Conservation (phyloP, 257 asterid species). For the Nicotiana undulata region DNA sequence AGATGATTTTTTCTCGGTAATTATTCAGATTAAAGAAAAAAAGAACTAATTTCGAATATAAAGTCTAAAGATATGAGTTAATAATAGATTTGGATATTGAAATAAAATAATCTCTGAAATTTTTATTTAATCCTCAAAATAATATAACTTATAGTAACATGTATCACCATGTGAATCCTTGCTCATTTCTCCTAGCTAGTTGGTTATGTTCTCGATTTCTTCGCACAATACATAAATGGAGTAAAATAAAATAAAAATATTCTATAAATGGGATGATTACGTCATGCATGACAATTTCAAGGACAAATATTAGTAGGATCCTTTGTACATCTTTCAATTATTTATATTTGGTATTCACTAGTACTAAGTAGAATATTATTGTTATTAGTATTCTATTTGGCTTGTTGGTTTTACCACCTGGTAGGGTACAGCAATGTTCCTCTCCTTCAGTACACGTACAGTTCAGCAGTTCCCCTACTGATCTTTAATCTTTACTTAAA, state of each 20-base stretch:
- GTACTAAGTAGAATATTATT: neutral
- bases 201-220: neutral
- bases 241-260: neutral
- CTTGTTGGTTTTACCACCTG: neutral
- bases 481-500: neutral
- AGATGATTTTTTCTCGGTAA: neutral
- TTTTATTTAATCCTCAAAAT: neutral
- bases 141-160: neutral
- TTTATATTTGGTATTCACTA: neutral
- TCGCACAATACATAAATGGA: neutral
- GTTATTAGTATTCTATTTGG: neutral
- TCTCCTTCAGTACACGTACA: neutral
- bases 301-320: neutral
- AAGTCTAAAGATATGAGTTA: neutral
- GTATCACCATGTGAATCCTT: constrained; percentile 14
- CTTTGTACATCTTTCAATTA: neutral
- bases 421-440: neutral
- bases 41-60: neutral
- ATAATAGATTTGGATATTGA: neutral
- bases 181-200: neutral
- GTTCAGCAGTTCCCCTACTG: neutral
- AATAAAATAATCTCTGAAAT: neutral
- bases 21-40: too few species aligned
- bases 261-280: constrained; percentile 13
- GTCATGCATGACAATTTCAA: constrained; percentile 40